Evolutionary conservation across 306 rosid genomes (phyloP), one percentile per base, ranked within the genome.

Genomic region (Gastrolobium villosum): DNA sequence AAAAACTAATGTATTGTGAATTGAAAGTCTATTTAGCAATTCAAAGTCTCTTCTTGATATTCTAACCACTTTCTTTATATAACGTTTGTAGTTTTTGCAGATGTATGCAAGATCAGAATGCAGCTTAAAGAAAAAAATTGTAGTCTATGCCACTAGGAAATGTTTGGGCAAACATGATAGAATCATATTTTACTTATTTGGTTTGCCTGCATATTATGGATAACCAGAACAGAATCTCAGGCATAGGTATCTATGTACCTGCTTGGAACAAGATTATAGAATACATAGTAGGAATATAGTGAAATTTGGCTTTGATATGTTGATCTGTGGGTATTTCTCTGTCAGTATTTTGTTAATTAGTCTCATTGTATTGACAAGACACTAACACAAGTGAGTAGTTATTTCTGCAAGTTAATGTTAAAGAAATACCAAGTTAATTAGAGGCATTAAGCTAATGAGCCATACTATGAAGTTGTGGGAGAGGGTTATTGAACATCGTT

Each of bases 1-100:
- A 20, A 20, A 20, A 20, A 20, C 26, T 20, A 20, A 20, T 20
- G 26, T 20, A 20, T 20, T 20, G 26, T 20, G 26, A 20, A 20
- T 20, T 20, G 26, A 20, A 20, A 20, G 26, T 20, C 26, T 20
- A 20, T 20, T 20, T 20, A 20, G 26, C 26, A 20, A 20, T 20
- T 20, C 1, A 20, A 20, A 20, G 26, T 70, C 37, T 69, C 41
- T 7, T 76, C 37, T 74, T 75, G 35, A 59, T 70, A 60, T 76
- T 63, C 62, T 65, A 49, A 41, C 45, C 39, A 34, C 20, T 59
- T 59, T 40, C 11, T 77, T 72, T 8, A 5, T 54, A 57, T 62
- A 59, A 66, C n/a, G 26, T 14, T 65, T 62, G 68, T 36, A 5
- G 10, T 1, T 30, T 68, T 63, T 79, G 59, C 90, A 87, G 89